Evolutionary conservation across 768 basidiomycete genomes (phyloP).

Genomic region (Leccinum imitatum): DNA sequence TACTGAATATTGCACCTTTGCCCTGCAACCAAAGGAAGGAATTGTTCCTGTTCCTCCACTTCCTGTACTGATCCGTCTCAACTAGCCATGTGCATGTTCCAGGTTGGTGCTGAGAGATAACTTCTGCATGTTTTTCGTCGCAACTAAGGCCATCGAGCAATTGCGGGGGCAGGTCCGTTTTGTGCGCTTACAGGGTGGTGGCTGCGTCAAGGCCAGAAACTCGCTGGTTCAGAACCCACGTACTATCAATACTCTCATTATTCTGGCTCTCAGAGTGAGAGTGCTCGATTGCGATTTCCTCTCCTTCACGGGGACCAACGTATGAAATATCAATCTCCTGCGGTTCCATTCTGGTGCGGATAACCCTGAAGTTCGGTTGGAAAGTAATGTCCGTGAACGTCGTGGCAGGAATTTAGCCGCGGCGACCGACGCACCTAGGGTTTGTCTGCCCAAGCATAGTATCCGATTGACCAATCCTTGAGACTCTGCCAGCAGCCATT

Average conservation of each 20-base stretch:
- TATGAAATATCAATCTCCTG: not conserved
- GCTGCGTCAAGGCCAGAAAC: not conserved
- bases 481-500: not conserved
- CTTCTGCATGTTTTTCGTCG: not conserved
- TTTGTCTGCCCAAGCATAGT: not conserved
- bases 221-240: not conserved
- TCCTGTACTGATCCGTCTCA: not conserved
- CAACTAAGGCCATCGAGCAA: slow-evolving; percentile 4
- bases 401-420: not conserved
- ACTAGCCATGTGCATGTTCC: slow-evolving; percentile 10
- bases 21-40: slow-evolving; percentile 13
- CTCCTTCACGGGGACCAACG: not conserved
- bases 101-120: not conserved
- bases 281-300: not conserved
- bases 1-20: not conserved
- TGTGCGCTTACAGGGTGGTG: not conserved
- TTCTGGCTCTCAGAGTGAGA: not conserved
- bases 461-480: not conserved
- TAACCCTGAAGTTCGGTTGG: not conserved
- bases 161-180: not conserved
- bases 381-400: not conserved
- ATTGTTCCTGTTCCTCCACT: not conserved
- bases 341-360: not conserved
- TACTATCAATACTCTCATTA: not conserved
- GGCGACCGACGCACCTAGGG: not conserved